Base-by-base conservation (phyloP, 1,284 basidiomycete species). In the Marasmius fiardii region DNA sequence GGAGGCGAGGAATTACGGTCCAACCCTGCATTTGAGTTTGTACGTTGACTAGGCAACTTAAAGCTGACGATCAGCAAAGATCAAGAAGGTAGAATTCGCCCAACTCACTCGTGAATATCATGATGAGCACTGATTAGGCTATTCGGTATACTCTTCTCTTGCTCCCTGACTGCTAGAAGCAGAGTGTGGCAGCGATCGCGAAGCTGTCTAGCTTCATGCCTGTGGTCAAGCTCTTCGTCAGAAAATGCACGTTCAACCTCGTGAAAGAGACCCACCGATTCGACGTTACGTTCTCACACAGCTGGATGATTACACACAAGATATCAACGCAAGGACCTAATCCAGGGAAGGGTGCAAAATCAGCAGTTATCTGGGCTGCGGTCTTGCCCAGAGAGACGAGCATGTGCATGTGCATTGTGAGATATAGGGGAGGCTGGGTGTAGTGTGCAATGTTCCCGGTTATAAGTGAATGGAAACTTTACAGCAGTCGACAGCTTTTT, bases 331-430 rank as follows among this genome's bases (percentile, higher is more conserved):
- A 71, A 10, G 75, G 72, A 12, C 63, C 68, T 16, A 83, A 65
- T 51, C 71, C 79, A 34, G 82, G 82, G 4, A 82, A 64, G 7
- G 80, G 79, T 18, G 73, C 67, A 39, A 81, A 74, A 53, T 77
- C 64, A 11, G 80, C 74, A 18, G 76, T 67, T 4, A 77, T 65
- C 59, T 79, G 74, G 12, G 76, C 74, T 8, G 64, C 64, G 1
- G 69, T 71, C 53, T 70, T 71, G 35, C 74, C 69, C 24, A 72
- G 21, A 12, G 57, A 58, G 26, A 55, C 8, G 7, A 51, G 37
- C 1, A 58, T 3, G 24, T 24, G 33, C 14, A n/a, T n/a, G n/a
- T n/a, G 24, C 18, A 7, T 10, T 23, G 21, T 41, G 10, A 2
- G 20, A n/a, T 33, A 51, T 51, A 11, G 26, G 14, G n/a, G 24